A percentile compares a stretch with the other conserved stretches of the same genome.
Evolutionary conservation across 306 rosid species (phyloP).

Genomic region (Cicer arietinum): DNA sequence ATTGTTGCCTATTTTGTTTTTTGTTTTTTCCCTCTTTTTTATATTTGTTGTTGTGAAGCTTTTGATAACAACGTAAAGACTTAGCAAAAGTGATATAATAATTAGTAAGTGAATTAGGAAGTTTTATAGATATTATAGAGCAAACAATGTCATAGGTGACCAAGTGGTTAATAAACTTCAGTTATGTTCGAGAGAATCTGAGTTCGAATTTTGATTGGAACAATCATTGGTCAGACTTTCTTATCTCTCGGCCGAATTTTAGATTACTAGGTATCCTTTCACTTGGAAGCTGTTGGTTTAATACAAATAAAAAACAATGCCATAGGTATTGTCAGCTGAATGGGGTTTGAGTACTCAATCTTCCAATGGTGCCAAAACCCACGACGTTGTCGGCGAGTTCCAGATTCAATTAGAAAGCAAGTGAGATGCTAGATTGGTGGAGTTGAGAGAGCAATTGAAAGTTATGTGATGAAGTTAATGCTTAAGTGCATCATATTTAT

Average conservation of each 20-base stretch:
- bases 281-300: too few species aligned
- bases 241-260: too few species aligned
- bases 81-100: slow-evolving; percentile 4
- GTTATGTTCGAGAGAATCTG: too few species aligned
- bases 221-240: too few species aligned
- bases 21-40: background rate
- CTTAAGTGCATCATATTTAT: too few species aligned
- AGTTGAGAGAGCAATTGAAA: too few species aligned
- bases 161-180: too few species aligned
- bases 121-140: background rate
- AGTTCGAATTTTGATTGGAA: too few species aligned
- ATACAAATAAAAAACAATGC: too few species aligned
- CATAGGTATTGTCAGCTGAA: background rate
- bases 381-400: background rate
- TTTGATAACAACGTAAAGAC: background rate
- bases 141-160: background rate
- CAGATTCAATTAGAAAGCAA: background rate
- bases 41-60: slow-evolving; percentile 21
- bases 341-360: background rate
- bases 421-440: background rate
- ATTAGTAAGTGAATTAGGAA: slow-evolving; percentile 4
- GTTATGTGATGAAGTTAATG: too few species aligned
- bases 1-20: slow-evolving; percentile 13
- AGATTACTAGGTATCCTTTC: too few species aligned
- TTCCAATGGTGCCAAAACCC: background rate